Conservation (phyloP, 768 basidiomycete genomes). For the Pleurotus tuber-regium region DNA sequence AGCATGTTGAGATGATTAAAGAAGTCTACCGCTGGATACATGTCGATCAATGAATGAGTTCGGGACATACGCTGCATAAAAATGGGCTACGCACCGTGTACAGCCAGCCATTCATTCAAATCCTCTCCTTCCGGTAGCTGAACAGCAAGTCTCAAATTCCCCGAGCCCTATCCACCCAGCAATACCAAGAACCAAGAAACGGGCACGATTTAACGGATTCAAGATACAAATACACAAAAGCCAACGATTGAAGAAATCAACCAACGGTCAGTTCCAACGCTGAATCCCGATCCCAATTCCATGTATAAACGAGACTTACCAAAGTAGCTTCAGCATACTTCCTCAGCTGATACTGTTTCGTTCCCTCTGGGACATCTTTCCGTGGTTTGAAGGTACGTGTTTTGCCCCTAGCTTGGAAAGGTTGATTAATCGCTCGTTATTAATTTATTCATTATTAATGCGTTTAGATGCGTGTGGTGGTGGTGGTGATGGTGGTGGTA, state of each 20-base stretch:
- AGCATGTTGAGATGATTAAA: conserved; percentile 99
- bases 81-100: conserved; percentile 71
- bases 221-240: background rate
- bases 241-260: background rate
- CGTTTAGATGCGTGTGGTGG: background rate
- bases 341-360: conserved; percentile 96
- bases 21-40: conserved; percentile 86
- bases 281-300: too few species aligned
- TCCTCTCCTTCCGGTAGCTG: conserved; percentile 97
- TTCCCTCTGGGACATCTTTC: conserved; percentile 92
- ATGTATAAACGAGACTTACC: conserved; percentile 40
- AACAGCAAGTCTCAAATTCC: conserved; percentile 90
- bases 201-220: too few species aligned
- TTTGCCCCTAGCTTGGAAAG: conserved; percentile 59
- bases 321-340: conserved; percentile 97
- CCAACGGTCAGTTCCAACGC: too few species aligned
- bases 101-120: conserved; percentile 98
- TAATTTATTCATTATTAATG: background rate
- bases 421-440: too few species aligned
- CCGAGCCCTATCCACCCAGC: conserved; percentile 73
- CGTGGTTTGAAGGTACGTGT: conserved; percentile 96
- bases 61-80: background rate
- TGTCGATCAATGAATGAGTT: background rate
- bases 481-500: background rate
- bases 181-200: background rate